phyloP scores from a whole-genome alignment of 2,329 filamentous ascomycete genomes.

The Mycosphaerella sp. region DNA sequence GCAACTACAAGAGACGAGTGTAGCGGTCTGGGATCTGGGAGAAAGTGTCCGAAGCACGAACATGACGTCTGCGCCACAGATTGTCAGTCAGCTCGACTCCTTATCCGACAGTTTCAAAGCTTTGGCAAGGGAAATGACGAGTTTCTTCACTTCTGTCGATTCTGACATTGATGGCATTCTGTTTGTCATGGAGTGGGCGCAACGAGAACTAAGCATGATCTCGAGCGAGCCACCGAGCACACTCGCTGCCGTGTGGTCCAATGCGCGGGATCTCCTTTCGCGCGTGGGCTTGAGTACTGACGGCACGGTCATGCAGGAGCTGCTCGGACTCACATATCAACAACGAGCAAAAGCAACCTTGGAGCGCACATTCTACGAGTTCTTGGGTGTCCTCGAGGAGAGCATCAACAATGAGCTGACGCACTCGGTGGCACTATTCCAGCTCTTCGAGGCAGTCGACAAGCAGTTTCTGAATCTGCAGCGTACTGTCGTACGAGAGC shows the following conservation, averaged over 20 bases:
- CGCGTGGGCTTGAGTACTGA: slow-evolving; percentile 43
- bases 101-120: slow-evolving; percentile 80
- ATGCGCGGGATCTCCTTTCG: slow-evolving; percentile 71
- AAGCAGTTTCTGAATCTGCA: slow-evolving; percentile 83
- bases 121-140: slow-evolving; percentile 76
- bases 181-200: slow-evolving; percentile 94
- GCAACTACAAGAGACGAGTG: slow-evolving; percentile 81
- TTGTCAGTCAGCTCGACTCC: slow-evolving; percentile 77
- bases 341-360: slow-evolving; percentile 76
- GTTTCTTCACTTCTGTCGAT: slow-evolving; percentile 89
- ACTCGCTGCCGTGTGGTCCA: slow-evolving; percentile 71
- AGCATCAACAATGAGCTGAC: slow-evolving; percentile 78
- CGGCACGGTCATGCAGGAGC: slow-evolving; percentile 29
- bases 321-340: slow-evolving; percentile 74
- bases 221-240: slow-evolving; percentile 55
- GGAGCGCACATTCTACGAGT: slow-evolving; percentile 81
- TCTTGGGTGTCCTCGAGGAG: slow-evolving; percentile 80
- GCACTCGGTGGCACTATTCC: slow-evolving; percentile 72
- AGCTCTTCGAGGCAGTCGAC: slow-evolving; percentile 87
- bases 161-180: slow-evolving; percentile 89
- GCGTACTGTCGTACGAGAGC: slow-evolving; percentile 76
- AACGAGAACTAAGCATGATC: slow-evolving; percentile 70
- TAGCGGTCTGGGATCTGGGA: slow-evolving; percentile 90
- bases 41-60: slow-evolving; percentile 85
- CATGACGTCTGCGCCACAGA: slow-evolving; percentile 81